Evolutionary conservation across 345 rosid genomes (phyloP), one percentile per base, ranked within the genome.

Genomic region (Carallia pectinifolia): DNA sequence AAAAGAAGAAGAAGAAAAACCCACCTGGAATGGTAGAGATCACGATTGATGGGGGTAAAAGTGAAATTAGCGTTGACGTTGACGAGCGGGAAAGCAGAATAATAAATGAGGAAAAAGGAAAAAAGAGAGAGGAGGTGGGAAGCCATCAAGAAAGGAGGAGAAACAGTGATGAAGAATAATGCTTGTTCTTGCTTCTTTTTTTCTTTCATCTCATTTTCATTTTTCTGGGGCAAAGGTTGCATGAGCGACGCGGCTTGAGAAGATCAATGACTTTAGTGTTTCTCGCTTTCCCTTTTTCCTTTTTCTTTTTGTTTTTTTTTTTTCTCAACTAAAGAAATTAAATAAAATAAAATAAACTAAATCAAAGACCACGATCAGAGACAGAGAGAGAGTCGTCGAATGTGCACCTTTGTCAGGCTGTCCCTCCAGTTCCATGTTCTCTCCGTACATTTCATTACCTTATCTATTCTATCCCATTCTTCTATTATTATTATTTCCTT

Each of bases 1-100:
- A 19, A 0, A 10, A 7, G 6, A 4, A 19, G 59, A 1, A 6
- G 9, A 13, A 8, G 59, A 23, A 27, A 27, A 23, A 30, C 13
- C 23, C 13, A 85, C 96, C 96, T 88, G 79, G 92, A 87, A 77
- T 85, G 93, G 71, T 90, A 90, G 69, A 90, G 93, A 87, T 88
- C 96, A 66, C 83, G 82, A 84, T 88, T 88, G 77, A 90, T 85
- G 29, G 93, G 88, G 54, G 87, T 87, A 12, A 72, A n/a, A 75
- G 80, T 71, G 64, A 75, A 79, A 65, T 77, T 72, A 61, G 71
- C 68, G 36, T 62, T 65, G 53, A 68, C 76, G 47, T 61, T 10
- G 64, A 61, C 79, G 44, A 71, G 44, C 0, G 67, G 71, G 1
- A 79, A 61, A 60, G 47, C 64, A 65, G 74, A 58, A n/a, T 53